These are phyloP conservation scores for Magnolia sinica DNA, from an alignment of 164 flowering plant genomes.

Conservation along the genomic window DNA sequence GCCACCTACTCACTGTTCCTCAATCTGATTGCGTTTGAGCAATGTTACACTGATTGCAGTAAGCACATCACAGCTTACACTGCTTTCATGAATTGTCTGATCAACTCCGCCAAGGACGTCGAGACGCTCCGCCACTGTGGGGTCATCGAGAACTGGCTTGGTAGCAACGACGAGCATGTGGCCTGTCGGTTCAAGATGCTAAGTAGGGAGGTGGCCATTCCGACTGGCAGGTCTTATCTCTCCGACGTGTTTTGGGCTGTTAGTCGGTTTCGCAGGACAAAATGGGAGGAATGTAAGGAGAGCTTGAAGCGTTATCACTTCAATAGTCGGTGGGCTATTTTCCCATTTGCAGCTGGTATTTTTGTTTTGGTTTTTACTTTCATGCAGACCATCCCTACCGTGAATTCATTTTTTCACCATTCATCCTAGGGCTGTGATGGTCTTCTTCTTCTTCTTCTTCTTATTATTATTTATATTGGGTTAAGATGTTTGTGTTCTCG, in stretches of 20 bases:
- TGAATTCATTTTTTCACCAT: not conserved
- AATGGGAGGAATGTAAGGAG: slow-evolving; percentile 42
- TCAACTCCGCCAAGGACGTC: slow-evolving; percentile 7
- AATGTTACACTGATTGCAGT: not conserved
- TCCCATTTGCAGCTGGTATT: slow-evolving; percentile 39
- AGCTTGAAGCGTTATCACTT: slow-evolving; percentile 48
- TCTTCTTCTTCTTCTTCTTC: too few relatives aligned
- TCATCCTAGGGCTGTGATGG: too few relatives aligned
- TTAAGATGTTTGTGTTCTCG: too few relatives aligned
- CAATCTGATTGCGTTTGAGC: slow-evolving; percentile 8
- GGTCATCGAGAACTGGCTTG: not conserved
- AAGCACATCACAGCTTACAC: not conserved
- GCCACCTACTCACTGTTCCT: not conserved
- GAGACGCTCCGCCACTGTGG: not conserved
- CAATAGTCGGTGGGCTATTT: slow-evolving; percentile 49
- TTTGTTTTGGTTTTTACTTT: slow-evolving; percentile 40
- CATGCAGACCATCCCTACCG: slow-evolving; percentile 35
- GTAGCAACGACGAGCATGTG: not conserved
- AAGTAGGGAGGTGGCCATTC: not conserved
- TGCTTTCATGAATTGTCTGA: slow-evolving; percentile 7
- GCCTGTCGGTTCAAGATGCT: not conserved
- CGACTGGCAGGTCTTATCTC: not conserved
- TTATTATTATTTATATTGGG: too few relatives aligned
- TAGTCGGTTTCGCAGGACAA: slow-evolving; percentile 25
- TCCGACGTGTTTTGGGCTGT: not conserved